These are phyloP conservation scores for Fusarium algeriense DNA, from an alignment of 2,329 filamentous ascomycete species.

Conservation along the genomic window DNA sequence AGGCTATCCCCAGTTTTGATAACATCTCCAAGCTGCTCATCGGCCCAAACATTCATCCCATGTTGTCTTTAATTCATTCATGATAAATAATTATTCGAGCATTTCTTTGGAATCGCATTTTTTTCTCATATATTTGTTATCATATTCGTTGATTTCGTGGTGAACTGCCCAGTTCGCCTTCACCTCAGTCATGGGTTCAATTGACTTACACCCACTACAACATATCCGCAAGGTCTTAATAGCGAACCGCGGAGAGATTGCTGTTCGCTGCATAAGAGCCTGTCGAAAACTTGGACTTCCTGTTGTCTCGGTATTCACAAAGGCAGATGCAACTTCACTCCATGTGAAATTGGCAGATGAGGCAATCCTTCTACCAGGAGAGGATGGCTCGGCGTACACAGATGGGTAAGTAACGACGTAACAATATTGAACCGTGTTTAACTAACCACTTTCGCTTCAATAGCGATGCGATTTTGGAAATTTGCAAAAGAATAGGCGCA, in stretches of 20 bases:
- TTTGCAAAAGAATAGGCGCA: neutral
- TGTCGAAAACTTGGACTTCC: neutral
- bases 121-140: neutral
- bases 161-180: no score
- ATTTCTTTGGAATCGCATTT: accelerated
- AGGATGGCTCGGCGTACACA: conserved; percentile 3
- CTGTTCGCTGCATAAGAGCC: neutral
- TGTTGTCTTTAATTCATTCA: neutral
- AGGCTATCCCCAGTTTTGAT: conserved; percentile 8
- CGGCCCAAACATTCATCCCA: neutral
- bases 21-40: neutral
- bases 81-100: neutral
- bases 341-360: neutral
- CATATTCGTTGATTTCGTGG: neutral
- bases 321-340: neutral
- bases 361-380: neutral
- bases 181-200: neutral
- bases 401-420: neutral
- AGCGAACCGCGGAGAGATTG: conserved; percentile 5
- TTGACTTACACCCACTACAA: conserved; percentile 4
- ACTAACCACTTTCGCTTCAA: accelerated
- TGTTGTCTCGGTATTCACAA: neutral
- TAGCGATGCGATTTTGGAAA: neutral
- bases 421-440: neutral
- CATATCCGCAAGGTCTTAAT: conserved; percentile 1